A percentile compares a stretch with the other conserved stretches of the same genome.
These are phyloP conservation scores for Neocucurbitaria cava DNA, from an alignment of 2,329 filamentous ascomycete genomes.

Conservation along the genomic window DNA sequence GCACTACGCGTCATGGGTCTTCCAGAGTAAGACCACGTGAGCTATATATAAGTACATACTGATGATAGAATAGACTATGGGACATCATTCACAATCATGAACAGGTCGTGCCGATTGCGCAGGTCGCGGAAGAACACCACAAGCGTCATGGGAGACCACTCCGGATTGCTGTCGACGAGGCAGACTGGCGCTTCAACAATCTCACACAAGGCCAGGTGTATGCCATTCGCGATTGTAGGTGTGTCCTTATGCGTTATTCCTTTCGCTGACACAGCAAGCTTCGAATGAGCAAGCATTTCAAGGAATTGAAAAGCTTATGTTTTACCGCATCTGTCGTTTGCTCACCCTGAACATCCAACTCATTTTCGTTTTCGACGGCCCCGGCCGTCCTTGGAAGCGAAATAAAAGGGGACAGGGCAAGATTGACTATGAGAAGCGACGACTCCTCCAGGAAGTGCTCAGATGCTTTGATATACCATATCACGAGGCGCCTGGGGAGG, in stretches of 20 bases:
- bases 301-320: constrained; percentile 52
- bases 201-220: constrained; percentile 43
- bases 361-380: constrained; percentile 63
- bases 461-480: constrained; percentile 51
- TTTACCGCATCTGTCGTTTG: constrained; percentile 54
- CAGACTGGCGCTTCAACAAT: constrained; percentile 55
- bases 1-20: constrained; percentile 26
- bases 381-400: constrained; percentile 51
- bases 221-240: constrained; percentile 39
- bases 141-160: constrained; percentile 44
- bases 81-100: constrained; percentile 45
- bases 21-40: constrained; percentile 11
- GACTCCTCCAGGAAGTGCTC: constrained; percentile 48
- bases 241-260: not conserved
- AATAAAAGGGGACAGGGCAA: constrained; percentile 34
- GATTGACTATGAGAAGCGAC: constrained; percentile 44
- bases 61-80: constrained; percentile 39
- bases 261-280: constrained; percentile 14
- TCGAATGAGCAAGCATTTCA: constrained; percentile 44
- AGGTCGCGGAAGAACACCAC: constrained; percentile 49
- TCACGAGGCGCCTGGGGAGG: constrained; percentile 56
- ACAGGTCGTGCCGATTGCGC: constrained; percentile 42
- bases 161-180: constrained; percentile 53
- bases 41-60: not conserved
- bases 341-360: constrained; percentile 59